Evolutionary conservation across 1,284 basidiomycete species (phyloP), one percentile per base, ranked within the genome.

Genomic region (Abortiporus biennis): DNA sequence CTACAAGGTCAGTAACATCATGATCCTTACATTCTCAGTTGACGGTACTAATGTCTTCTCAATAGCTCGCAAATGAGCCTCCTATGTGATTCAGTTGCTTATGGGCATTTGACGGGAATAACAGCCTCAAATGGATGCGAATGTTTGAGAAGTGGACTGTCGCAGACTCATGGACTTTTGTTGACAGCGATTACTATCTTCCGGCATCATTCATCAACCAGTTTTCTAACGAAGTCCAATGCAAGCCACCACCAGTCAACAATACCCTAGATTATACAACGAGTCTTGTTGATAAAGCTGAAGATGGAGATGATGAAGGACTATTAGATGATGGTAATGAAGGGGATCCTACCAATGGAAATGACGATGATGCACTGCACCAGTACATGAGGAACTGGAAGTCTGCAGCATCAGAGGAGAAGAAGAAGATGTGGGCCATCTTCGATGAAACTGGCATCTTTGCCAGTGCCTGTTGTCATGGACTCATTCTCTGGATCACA

Each of bases 321-420:
- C 9, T 9, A 12, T 8, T 35, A 16, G 33, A 35, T n/a, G 27
- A 40, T 12, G 25, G 4, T 3, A 6, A 9, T 27, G 51, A 47
- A 34, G 17, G 53, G 36, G 51, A 54, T 34, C 54, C 50, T 2
- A 53, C 53, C 4, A 50, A 55, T 33, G 51, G 49, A 8, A 22
- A 39, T n/a, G 3, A 23, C 11, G 40, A 33, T n/a, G 4, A 13
- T 12, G 17, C 9, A 8, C 37, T 44, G 4, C 15, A 39, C 12
- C 22, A 19, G 9, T 66, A 63, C 43, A 51, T 62, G 1, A 48
- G 55, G 4, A 54, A 64, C 17, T 66, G 64, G 65, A 55, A 58
- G 38, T 56, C 57, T 4, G 63, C 62, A 0, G 53, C 54, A 5
- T 51, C 57, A 0, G 63, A 67, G 8, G 50, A 55, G 2, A 53